Evolutionary conservation across 129 eudicot species (phyloP).

Genomic region (Scalesia atractyloides): DNA sequence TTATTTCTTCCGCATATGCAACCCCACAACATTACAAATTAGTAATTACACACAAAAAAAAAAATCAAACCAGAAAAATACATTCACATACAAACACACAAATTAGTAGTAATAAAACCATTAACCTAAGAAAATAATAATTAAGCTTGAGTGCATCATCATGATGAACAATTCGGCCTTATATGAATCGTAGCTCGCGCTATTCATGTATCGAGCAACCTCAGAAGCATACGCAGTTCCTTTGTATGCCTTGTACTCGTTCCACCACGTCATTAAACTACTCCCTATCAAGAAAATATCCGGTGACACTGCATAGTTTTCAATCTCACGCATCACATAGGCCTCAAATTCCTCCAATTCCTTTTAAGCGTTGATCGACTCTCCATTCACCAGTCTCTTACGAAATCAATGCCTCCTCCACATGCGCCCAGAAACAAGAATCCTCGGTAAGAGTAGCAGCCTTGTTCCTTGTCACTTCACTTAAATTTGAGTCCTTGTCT

Average conservation of each 20-base stretch:
- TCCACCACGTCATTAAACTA: conserved; percentile 55
- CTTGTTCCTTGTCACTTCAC: conserved; percentile 3
- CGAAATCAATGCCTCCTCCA: conserved; percentile 48
- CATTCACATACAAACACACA: too few relatives aligned
- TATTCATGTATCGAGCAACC: conserved; percentile 35
- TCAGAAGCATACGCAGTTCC: conserved; percentile 25
- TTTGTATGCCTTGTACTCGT: conserved; percentile 22
- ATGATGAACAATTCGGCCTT: not conserved
- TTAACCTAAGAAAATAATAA: not conserved
- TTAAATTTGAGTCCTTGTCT: conserved; percentile 31
- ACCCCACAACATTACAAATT: not conserved
- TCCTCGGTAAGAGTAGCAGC: conserved; percentile 42
- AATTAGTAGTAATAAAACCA: not conserved
- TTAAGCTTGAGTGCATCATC: not conserved
- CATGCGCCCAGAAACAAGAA: conserved; percentile 58
- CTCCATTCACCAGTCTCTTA: conserved; percentile 23
- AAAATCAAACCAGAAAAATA: not conserved
- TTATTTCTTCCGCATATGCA: not conserved
- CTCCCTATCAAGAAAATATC: conserved; percentile 43
- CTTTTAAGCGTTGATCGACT: not conserved
- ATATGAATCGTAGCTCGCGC: not conserved
- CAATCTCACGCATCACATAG: conserved; percentile 31
- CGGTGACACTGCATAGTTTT: conserved; percentile 19
- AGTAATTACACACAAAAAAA: not conserved
- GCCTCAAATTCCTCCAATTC: conserved; percentile 32